phyloP scores from a whole-genome alignment of 805 yeast genomes.

The Wickerhamiella sorbophila region DNA sequence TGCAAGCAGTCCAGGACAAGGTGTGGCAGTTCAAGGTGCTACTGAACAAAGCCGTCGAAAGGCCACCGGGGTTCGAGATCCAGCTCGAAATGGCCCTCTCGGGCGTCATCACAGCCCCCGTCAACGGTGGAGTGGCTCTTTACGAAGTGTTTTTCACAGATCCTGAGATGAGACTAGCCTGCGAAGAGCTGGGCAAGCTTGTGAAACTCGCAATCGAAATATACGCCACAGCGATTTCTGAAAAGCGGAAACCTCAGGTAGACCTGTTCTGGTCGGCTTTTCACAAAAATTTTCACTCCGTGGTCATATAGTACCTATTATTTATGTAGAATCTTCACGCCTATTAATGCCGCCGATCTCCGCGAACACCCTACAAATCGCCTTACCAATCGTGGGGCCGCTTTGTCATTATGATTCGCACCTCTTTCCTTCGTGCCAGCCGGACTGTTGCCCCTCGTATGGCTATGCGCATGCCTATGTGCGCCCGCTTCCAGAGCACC shows the following conservation, averaged over 20 bases:
- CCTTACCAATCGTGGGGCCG: not conserved
- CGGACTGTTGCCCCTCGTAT: conserved; percentile 12
- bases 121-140: conserved; percentile 1
- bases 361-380: not conserved
- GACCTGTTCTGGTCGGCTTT: not conserved
- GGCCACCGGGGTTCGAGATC: not conserved
- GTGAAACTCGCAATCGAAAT: not conserved
- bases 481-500: conserved; percentile 19
- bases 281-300: not conserved
- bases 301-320: not conserved
- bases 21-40: not conserved
- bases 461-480: conserved; percentile 10
- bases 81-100: conserved; percentile 2
- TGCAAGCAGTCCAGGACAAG: not conserved
- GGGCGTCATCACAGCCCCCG: conserved; percentile 2
- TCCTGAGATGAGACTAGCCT: not conserved
- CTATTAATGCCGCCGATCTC: not conserved
- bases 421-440: conserved; percentile 10
- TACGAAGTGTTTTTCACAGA: not conserved
- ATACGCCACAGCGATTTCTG: not conserved
- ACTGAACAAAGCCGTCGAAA: not conserved
- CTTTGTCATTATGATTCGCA: conserved; percentile 3
- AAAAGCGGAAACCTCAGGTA: not conserved
- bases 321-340: not conserved
- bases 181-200: not conserved